Evolutionary conservation across 345 rosid species (phyloP).

Genomic region (Pugionium dolabratum): DNA sequence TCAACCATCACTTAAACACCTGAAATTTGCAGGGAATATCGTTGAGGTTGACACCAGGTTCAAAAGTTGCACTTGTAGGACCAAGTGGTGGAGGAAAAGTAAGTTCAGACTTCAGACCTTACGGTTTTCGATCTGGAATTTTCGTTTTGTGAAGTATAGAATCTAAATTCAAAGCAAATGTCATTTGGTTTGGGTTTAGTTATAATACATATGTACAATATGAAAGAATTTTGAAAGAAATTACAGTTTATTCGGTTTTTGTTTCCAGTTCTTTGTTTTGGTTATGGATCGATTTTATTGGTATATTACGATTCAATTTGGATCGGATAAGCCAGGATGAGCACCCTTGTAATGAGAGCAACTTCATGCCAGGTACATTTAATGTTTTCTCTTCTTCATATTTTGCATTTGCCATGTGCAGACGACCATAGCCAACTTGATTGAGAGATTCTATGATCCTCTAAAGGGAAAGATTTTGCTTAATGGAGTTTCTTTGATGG

Average conservation of each 20-base stretch:
- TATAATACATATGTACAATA: not conserved
- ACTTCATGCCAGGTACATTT: too few relatives aligned
- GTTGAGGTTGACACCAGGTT: conserved; percentile 74
- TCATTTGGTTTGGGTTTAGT: not conserved
- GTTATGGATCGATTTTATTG: too few relatives aligned
- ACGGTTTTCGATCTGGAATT: not conserved
- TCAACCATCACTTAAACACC: not conserved
- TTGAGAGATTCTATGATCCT: conserved; percentile 92
- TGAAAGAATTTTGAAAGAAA: not conserved
- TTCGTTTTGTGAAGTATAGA: not conserved
- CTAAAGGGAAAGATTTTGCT: conserved; percentile 73
- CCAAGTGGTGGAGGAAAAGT: conserved; percentile 99
- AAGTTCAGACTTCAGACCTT: conserved; percentile 28
- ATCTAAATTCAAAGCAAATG: too few relatives aligned
- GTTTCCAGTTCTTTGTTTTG: not conserved
- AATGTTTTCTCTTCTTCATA: not conserved
- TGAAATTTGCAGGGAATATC: conserved; percentile 66
- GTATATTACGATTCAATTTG: too few relatives aligned
- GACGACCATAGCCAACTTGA: conserved; percentile 92
- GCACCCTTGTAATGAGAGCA: too few relatives aligned
- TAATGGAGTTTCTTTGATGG: conserved; percentile 76
- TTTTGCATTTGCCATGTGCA: conserved; percentile 43
- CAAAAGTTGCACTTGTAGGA: conserved; percentile 94
- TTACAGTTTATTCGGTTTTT: not conserved
- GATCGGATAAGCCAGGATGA: too few relatives aligned